Evolutionary conservation across 1,139 yeast genomes (phyloP).

Genomic region (Debaryomycetaceae sp.): DNA sequence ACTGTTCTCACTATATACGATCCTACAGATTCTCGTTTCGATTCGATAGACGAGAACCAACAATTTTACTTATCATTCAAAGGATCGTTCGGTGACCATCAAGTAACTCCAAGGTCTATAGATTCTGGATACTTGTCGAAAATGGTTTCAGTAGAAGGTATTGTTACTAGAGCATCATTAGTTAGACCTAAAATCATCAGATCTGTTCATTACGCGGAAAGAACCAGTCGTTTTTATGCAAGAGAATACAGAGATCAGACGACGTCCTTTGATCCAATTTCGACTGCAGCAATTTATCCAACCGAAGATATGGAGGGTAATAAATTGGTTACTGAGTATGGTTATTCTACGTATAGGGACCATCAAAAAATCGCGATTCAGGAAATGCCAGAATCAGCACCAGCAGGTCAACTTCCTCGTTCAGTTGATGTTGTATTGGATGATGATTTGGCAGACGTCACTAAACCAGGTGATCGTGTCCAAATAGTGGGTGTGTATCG

Average conservation of each 20-base stretch:
- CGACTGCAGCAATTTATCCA: slow-evolving; percentile 87
- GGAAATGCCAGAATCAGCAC: slow-evolving; percentile 98
- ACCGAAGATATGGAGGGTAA: slow-evolving; percentile 92
- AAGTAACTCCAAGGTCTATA: slow-evolving; percentile 85
- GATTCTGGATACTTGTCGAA: slow-evolving; percentile 74
- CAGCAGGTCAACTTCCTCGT: slow-evolving; percentile 96
- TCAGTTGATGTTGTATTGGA: slow-evolving; percentile 88
- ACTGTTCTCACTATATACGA: slow-evolving; percentile 69
- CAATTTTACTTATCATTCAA: slow-evolving; percentile 76
- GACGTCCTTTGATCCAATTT: slow-evolving; percentile 80
- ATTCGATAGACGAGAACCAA: slow-evolving; percentile 56
- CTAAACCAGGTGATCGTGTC: slow-evolving; percentile 95
- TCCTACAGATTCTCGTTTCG: slow-evolving; percentile 48
- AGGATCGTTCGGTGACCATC: slow-evolving; percentile 90
- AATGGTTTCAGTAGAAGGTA: slow-evolving; percentile 89
- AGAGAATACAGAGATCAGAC: slow-evolving; percentile 94
- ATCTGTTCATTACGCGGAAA: slow-evolving; percentile 91
- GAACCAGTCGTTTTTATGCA: slow-evolving; percentile 79
- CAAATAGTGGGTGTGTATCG: slow-evolving; percentile 94
- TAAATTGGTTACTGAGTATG: slow-evolving; percentile 85
- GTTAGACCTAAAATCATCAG: slow-evolving; percentile 90
- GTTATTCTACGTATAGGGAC: slow-evolving; percentile 88
- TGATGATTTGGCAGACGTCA: slow-evolving; percentile 87
- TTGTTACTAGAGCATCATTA: slow-evolving; percentile 88
- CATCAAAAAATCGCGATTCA: slow-evolving; percentile 93